Evolutionary conservation across 2,329 filamentous ascomycete species (phyloP).

Genomic region (Penicillium oxalicum): DNA sequence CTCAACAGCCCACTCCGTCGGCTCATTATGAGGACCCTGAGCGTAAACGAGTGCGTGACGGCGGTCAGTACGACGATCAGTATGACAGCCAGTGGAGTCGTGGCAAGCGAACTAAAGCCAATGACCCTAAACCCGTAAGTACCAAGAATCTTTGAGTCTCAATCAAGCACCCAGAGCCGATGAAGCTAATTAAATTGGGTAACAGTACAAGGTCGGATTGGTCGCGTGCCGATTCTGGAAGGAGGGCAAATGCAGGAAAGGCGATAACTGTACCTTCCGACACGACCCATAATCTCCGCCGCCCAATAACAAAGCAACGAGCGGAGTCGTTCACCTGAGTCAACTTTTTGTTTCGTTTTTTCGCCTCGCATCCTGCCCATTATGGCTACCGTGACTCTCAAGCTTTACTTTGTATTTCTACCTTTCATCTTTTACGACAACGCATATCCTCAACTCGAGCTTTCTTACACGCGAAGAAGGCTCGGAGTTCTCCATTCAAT

Average conservation of each 20-base stretch:
- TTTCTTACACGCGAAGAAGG: too few species aligned
- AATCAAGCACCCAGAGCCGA: not conserved
- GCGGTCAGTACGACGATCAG: slow-evolving; percentile 27
- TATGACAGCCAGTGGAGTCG: slow-evolving; percentile 27
- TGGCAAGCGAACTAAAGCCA: slow-evolving; percentile 32
- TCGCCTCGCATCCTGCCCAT: not conserved
- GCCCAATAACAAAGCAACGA: slow-evolving; percentile 1
- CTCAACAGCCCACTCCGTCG: slow-evolving; percentile 14
- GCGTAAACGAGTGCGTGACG: slow-evolving; percentile 36
- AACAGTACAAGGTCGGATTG: slow-evolving; percentile 39
- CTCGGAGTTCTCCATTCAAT: too few species aligned
- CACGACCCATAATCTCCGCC: slow-evolving; percentile 32
- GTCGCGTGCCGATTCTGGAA: slow-evolving; percentile 50
- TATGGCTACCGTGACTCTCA: not conserved
- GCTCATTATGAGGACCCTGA: slow-evolving; percentile 37
- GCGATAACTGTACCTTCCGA: slow-evolving; percentile 47
- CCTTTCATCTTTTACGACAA: slow-evolving; percentile 2
- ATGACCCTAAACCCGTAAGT: slow-evolving; percentile 35
- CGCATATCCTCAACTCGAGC: not conserved
- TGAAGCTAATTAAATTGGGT: not conserved
- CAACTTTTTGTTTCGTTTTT: not conserved
- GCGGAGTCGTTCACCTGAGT: not conserved
- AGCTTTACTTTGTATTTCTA: slow-evolving; percentile 2
- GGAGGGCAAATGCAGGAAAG: slow-evolving; percentile 50
- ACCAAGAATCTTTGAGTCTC: not conserved